Conservation (phyloP, 805 yeast genomes). For the Teunomyces pallodes region DNA sequence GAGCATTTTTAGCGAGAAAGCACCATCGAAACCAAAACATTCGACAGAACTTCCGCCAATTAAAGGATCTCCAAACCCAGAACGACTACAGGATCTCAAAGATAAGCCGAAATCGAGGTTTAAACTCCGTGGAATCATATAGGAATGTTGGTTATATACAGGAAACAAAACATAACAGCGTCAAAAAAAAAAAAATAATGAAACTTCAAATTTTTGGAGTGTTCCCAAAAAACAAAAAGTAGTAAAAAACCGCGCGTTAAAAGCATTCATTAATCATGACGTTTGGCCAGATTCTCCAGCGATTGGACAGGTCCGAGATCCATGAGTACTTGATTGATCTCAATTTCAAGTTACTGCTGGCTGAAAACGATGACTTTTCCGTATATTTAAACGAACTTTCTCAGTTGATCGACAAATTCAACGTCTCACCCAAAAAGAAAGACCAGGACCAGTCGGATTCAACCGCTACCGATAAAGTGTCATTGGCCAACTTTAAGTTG, state of each 20-base stretch:
- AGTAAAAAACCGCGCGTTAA: no score
- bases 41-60: constrained; percentile 8
- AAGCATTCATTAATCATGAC: neutral
- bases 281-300: constrained; percentile 5
- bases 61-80: constrained; percentile 12
- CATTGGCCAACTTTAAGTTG: constrained; percentile 15
- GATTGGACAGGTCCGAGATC: constrained; percentile 17
- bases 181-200: neutral
- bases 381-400: constrained; percentile 21
- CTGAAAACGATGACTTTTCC: constrained; percentile 4
- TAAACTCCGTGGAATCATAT: constrained; percentile 2
- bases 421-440: constrained; percentile 10
- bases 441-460: constrained; percentile 2
- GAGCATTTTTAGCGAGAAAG: constrained; percentile 7
- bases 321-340: constrained; percentile 20
- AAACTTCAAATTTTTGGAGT: neutral
- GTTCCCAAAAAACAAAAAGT: no score
- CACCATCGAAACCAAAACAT: neutral
- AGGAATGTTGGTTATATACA: neutral
- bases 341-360: constrained; percentile 14
- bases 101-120: constrained; percentile 12
- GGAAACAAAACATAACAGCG: neutral
- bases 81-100: constrained; percentile 5
- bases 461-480: neutral
- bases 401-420: constrained; percentile 23